phyloP scores from a whole-genome alignment of 2,329 filamentous ascomycete species.

The Penicillium verrucosum region DNA sequence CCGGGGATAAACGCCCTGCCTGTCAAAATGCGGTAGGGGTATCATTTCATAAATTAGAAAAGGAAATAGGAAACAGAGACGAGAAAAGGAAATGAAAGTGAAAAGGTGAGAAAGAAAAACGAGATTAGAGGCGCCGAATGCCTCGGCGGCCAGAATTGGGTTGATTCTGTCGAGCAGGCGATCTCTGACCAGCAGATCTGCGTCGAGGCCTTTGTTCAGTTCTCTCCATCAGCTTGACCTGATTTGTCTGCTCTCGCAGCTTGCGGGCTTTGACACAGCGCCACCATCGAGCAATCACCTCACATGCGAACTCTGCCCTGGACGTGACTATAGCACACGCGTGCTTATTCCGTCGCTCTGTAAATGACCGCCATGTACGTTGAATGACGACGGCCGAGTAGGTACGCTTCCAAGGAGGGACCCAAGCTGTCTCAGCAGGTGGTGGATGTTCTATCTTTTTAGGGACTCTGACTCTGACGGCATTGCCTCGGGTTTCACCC shows the following conservation, averaged over 20 bases:
- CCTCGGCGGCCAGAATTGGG: background rate
- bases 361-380: conserved; percentile 46
- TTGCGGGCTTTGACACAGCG: conserved; percentile 21
- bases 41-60: background rate
- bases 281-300: conserved; percentile 37
- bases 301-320: conserved; percentile 41
- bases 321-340: conserved; percentile 33
- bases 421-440: conserved; percentile 56
- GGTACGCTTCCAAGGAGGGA: conserved; percentile 49
- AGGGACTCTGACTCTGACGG: background rate
- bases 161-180: background rate
- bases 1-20: background rate
- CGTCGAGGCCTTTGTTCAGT: background rate
- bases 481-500: conserved; percentile 14
- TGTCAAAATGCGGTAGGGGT: background rate
- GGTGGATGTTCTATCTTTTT: conserved; percentile 12
- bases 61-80: background rate
- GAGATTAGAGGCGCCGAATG: conserved; percentile 1
- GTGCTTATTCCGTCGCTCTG: conserved; percentile 16
- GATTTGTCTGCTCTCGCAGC: conserved; percentile 6
- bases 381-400: conserved; percentile 55
- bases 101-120: background rate
- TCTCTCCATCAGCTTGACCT: background rate
- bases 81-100: background rate
- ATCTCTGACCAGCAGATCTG: background rate